phyloP scores from a whole-genome alignment of 345 rosid genomes.

The Salix viminalis region DNA sequence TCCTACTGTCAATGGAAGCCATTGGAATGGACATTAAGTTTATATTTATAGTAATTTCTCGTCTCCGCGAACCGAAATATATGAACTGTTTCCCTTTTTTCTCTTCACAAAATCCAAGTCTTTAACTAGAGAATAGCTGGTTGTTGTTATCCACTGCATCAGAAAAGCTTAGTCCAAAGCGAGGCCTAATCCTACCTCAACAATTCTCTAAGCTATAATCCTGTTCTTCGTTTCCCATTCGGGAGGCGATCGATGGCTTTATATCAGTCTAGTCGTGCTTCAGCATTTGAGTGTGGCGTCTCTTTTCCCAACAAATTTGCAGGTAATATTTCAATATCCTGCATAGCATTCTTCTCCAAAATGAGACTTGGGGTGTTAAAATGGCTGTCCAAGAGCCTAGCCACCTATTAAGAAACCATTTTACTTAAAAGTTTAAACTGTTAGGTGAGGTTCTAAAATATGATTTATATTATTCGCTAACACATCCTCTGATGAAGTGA shows the following conservation, averaged over 20 bases:
- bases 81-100: background rate
- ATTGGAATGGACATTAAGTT: background rate
- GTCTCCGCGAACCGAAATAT: too few relatives aligned
- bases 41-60: too few relatives aligned
- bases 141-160: background rate
- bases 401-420: accelerated
- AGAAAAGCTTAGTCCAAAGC: background rate
- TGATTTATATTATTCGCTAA: too few relatives aligned
- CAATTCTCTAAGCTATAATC: background rate
- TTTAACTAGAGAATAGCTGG: background rate
- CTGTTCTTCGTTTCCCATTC: background rate
- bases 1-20: background rate
- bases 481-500: too few relatives aligned
- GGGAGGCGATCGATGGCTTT: background rate
- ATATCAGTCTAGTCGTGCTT: background rate
- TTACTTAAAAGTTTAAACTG: accelerated
- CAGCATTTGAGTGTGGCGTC: background rate
- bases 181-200: background rate
- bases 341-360: background rate
- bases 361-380: background rate
- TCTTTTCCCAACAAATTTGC: background rate
- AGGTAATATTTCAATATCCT: background rate
- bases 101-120: background rate
- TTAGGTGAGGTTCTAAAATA: too few relatives aligned
- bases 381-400: background rate